Percentiles rank a stretch among this genome's conserved stretches.
These are phyloP conservation scores for Alternaria metachromatica DNA, from an alignment of 2,329 filamentous ascomycete species.

Conservation along the genomic window DNA sequence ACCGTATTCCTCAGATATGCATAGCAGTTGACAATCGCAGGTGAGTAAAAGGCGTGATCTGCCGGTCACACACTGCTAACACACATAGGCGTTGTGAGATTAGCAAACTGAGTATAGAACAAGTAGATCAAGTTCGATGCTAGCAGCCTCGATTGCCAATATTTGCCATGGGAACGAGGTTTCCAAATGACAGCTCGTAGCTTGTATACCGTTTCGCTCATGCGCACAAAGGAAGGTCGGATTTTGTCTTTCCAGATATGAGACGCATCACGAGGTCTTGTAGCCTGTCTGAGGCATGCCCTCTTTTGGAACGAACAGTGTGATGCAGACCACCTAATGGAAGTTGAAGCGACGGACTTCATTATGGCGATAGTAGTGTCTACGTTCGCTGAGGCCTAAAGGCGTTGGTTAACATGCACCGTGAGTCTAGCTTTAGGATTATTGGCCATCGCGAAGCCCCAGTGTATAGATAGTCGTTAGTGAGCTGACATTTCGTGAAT, in stretches of 20 bases:
- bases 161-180: neutral
- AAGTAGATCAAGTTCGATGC: neutral
- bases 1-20: neutral
- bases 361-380: neutral
- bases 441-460: neutral
- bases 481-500: neutral
- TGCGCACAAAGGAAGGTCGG: neutral
- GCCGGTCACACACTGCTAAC: neutral
- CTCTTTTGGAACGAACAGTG: neutral
- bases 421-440: neutral
- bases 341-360: neutral
- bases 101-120: neutral
- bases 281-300: neutral
- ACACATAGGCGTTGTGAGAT: neutral
- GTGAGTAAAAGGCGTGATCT: neutral
- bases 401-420: neutral
- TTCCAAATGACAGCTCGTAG: neutral
- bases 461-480: neutral
- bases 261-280: neutral
- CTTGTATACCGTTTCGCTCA: neutral
- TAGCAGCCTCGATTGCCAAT: neutral
- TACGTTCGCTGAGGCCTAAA: neutral
- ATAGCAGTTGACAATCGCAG: neutral
- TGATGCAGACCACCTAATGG: neutral
- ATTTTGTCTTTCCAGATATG: neutral